Conservation (phyloP, 768 basidiomycete genomes). For the Xerocomus spinulosus region DNA sequence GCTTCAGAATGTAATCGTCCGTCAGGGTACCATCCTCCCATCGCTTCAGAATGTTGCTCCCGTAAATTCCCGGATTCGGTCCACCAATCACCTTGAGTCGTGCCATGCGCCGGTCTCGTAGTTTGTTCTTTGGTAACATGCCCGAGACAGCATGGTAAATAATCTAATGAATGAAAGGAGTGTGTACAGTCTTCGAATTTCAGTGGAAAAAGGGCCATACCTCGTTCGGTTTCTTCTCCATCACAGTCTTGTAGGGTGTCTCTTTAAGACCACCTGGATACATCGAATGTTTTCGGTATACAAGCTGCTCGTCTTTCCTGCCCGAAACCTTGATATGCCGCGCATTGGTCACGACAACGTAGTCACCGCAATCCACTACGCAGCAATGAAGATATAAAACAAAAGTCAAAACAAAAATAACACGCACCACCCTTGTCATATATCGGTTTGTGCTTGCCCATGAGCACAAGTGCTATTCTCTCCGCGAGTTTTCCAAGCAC, state of each 20-base stretch:
- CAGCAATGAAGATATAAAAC: background rate
- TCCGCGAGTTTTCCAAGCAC: slow-evolving; percentile 93
- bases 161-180: slow-evolving; percentile 56
- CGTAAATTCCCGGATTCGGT: slow-evolving; percentile 70
- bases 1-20: slow-evolving; percentile 29
- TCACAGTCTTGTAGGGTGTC: slow-evolving; percentile 79
- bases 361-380: slow-evolving; percentile 94
- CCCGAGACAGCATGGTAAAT: slow-evolving; percentile 94
- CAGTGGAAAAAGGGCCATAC: slow-evolving; percentile 41
- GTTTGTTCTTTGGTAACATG: slow-evolving; percentile 98
- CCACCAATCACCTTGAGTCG: slow-evolving; percentile 86
- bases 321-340: slow-evolving; percentile 82
- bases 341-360: slow-evolving; percentile 92
- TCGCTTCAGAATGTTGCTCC: slow-evolving; percentile 71
- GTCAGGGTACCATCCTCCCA: slow-evolving; percentile 80
- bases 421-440: slow-evolving; percentile 84
- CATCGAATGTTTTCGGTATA: slow-evolving; percentile 89
- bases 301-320: slow-evolving; percentile 77
- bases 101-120: slow-evolving; percentile 83
- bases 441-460: slow-evolving; percentile 99
- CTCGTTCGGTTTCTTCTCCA: slow-evolving; percentile 83
- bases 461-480: slow-evolving; percentile 89
- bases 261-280: slow-evolving; percentile 93
- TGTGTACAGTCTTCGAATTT: background rate
- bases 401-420: background rate